Base-by-base conservation (phyloP, 2,329 filamentous ascomycete genomes). In the Penicillium frequentans region DNA sequence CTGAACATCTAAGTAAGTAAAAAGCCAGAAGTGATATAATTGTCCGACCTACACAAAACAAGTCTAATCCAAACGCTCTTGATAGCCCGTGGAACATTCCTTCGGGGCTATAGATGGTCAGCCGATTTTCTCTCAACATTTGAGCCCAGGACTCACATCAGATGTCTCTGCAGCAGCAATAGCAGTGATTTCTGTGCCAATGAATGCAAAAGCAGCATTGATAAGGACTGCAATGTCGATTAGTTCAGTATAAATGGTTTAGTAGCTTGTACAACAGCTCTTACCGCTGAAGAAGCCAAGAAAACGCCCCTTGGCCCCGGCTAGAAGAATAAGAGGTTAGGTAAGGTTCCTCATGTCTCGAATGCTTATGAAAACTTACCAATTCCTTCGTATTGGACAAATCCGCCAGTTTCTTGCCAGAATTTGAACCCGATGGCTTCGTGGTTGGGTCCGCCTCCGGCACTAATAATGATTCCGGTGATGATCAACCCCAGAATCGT, bases 401-500 rank as follows among this genome's bases (percentile, higher is more conserved):
- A 64, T 0, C 54, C 59, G 5, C 62, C 62, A 5, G 62, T 56
- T 14, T 53, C 54, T 14, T 53, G 27, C 62, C 62, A 64, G 35
- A 52, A 64, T 19, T 46, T 48, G 47, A 63, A 64, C 2, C 62
- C 62, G 14, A 63, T 53, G 16, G 37, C 42, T 19, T 62, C 49
- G 10, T 55, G 52, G n/a, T 59, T 52, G 1, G 62, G 62, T 1
- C 62, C 62, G 7, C 62, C 62, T 21, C 62, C 62, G 13, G 49
- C 44, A 27, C 49, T 54, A 26, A 64, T 56, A 2, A 64, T 52
- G 5, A 64, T 46, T 0, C 58, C 61, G 1, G 46, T 43, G 43
- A 64, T 64, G n/a, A 63, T 63, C 19, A 64, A 46, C 3, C 62
- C 62, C 23, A 64, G 24, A 33, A 64, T 64, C 11, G 57, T 56